Evolutionary conservation across 129 eudicot species (phyloP).

Genomic region (Helichrysum umbraculigerum): DNA sequence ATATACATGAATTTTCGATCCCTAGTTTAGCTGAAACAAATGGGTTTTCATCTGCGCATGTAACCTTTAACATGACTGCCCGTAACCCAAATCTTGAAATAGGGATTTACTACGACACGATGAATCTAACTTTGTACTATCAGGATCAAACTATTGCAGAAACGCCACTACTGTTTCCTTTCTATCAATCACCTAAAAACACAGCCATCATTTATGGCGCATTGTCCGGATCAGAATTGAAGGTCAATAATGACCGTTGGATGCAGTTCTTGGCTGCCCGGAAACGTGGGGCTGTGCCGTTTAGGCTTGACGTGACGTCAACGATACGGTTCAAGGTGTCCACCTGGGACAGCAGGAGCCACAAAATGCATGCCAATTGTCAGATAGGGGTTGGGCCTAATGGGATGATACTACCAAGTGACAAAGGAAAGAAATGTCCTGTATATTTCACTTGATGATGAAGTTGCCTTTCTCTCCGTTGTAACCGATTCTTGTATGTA

Average conservation of each 20-base stretch:
- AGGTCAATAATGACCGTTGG: conserved; percentile 51
- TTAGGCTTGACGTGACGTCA: conserved; percentile 55
- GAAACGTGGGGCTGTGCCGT: conserved; percentile 46
- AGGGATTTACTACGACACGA: conserved; percentile 57
- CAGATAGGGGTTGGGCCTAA: conserved; percentile 60
- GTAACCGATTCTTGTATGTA: background rate
- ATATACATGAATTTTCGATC: conserved; percentile 55
- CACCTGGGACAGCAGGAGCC: conserved; percentile 60
- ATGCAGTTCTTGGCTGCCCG: conserved; percentile 48
- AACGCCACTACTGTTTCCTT: conserved; percentile 41
- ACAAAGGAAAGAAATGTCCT: conserved; percentile 53
- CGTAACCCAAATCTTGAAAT: conserved; percentile 64
- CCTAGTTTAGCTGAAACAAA: conserved; percentile 44
- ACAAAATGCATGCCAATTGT: conserved; percentile 75
- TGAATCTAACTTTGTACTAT: conserved; percentile 46
- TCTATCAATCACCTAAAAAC: conserved; percentile 66
- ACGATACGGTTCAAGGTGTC: conserved; percentile 72
- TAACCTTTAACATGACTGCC: conserved; percentile 59
- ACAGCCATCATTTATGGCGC: conserved; percentile 49
- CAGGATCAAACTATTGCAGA: conserved; percentile 56
- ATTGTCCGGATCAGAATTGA: conserved; percentile 50
- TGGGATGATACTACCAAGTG: conserved; percentile 55
- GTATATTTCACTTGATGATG: conserved; percentile 54
- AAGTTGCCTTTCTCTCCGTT: background rate
- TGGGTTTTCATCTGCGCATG: conserved; percentile 47